phyloP scores from a whole-genome alignment of 2,329 filamentous ascomycete genomes.

The Ceratocystis harringtonii region DNA sequence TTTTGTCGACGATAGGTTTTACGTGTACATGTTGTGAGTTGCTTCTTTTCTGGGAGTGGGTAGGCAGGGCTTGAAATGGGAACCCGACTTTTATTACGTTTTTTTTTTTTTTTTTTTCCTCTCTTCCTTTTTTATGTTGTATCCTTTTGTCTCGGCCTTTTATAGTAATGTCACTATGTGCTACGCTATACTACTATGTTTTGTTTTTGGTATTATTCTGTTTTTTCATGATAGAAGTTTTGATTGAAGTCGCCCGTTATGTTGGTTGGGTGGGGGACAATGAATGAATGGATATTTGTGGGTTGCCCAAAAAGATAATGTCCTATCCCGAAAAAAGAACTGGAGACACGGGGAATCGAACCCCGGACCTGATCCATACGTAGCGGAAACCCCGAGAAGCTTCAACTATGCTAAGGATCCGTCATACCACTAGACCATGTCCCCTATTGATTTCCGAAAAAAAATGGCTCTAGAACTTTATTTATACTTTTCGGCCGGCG shows the following conservation, averaged over 20 bases:
- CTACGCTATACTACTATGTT: not conserved
- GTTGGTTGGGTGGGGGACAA: not conserved
- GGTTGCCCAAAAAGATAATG: not conserved
- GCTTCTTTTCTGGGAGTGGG: not conserved
- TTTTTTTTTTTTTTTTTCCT: not conserved
- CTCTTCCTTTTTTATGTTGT: not conserved
- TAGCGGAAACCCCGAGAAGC: not conserved
- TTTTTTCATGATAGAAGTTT: not conserved
- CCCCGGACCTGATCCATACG: conserved; percentile 17
- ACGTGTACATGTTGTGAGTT: not conserved
- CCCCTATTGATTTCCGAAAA: not conserved
- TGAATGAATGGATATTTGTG: not conserved
- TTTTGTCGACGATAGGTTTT: too few relatives aligned
- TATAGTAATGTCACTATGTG: not conserved
- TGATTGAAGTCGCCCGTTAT: not conserved
- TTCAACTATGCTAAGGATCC: conserved; percentile 10
- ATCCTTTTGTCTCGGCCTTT: not conserved
- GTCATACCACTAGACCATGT: conserved; percentile 10
- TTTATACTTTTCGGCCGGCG: too few relatives aligned
- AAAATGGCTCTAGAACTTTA: accelerated
- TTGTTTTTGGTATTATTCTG: not conserved
- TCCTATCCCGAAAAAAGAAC: not conserved
- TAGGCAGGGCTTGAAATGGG: not conserved
- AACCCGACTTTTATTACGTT: not conserved
- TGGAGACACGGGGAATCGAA: conserved; percentile 18